Conservation (phyloP, 2,329 filamentous ascomycete genomes). For the Pseudovirgaria hyperparasitica region DNA sequence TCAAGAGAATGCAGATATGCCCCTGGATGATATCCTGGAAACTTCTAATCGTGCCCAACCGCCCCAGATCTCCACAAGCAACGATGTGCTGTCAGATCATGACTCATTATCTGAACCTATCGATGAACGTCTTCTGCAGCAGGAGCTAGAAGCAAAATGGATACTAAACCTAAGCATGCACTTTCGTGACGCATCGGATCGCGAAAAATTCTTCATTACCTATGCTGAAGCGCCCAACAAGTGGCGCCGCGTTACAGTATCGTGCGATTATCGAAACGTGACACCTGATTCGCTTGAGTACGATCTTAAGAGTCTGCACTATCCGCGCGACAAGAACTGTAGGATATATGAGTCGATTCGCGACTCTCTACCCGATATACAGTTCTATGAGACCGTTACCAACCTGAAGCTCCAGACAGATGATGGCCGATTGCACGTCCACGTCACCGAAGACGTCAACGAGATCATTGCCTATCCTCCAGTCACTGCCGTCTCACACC, state of each 20-base stretch:
- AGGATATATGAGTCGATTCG: slow-evolving; percentile 92
- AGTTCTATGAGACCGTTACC: slow-evolving; percentile 92
- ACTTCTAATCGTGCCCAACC: slow-evolving; percentile 6
- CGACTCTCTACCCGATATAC: slow-evolving; percentile 81
- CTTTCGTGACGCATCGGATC: slow-evolving; percentile 80
- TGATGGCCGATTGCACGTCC: slow-evolving; percentile 79
- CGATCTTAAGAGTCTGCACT: slow-evolving; percentile 64
- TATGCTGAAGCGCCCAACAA: slow-evolving; percentile 68
- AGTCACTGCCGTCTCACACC: slow-evolving; percentile 58
- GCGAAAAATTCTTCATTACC: slow-evolving; percentile 97
- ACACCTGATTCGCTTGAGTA: slow-evolving; percentile 72
- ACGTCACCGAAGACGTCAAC: slow-evolving; percentile 94
- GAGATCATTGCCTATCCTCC: slow-evolving; percentile 85
- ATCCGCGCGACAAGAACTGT: slow-evolving; percentile 82
- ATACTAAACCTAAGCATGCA: slow-evolving; percentile 98
- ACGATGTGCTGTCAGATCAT: slow-evolving; percentile 17
- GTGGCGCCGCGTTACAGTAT: slow-evolving; percentile 85
- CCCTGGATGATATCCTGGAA: slow-evolving; percentile 1
- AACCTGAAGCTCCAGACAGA: slow-evolving; percentile 88
- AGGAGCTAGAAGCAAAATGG: slow-evolving; percentile 80
- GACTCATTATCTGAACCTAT: slow-evolving; percentile 20
- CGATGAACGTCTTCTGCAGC: slow-evolving; percentile 53
- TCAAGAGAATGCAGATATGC: too few relatives aligned
- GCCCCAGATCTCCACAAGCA: slow-evolving; percentile 15
- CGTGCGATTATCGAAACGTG: slow-evolving; percentile 78